Base-by-base conservation (phyloP, 768 basidiomycete genomes). In the Lactarius sp. region DNA sequence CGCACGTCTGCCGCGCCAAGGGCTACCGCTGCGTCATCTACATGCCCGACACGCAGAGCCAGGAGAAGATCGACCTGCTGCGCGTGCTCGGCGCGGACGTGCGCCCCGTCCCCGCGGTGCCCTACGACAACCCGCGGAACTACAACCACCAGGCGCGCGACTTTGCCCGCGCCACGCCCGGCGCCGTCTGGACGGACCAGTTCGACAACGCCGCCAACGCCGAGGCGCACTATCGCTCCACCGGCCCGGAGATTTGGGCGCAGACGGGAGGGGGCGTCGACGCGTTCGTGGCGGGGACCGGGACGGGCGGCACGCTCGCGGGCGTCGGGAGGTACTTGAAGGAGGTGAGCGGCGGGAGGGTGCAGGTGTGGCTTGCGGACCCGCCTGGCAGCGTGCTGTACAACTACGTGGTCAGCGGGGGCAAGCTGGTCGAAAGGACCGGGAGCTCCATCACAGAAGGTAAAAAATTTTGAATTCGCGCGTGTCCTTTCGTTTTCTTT, bases 1-100 rank as follows among this genome's bases (percentile, higher is more conserved):
- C 93, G 6, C 94, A 95, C 71, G 95, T 98, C 59, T 98, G 97
- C 76, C 79, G 97, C 67, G 84, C 92, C 7, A 85, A 80, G 69
- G 95, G 97, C 3, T 98, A 99, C 80, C 91, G 87, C 73, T 98
- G 97, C 74, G 96, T 99, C 10, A 99, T 99, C 71, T 99, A 92
- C 83, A 98, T 99, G 96, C 96, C 96, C 36, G 80, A 97, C 74
- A 93, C 88, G 4, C 91, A 97, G 89, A 94, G 90, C 73, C 94
- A 96, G 77, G 96, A 99, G 73, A 99, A 99, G 79, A 97, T 98
- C 59, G 96, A 99, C 75, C 85, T 99, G 34, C 80, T 99, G 60
- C 86, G 87, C 59, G 96, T 99, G 96, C 83, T 99, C 27, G 97
- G 97, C 34, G 96, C 97, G 5, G 96, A 98, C 69, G 96, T 99